Conservation (phyloP, 306 rosid genomes). For the Citrullus mucosospermus region DNA sequence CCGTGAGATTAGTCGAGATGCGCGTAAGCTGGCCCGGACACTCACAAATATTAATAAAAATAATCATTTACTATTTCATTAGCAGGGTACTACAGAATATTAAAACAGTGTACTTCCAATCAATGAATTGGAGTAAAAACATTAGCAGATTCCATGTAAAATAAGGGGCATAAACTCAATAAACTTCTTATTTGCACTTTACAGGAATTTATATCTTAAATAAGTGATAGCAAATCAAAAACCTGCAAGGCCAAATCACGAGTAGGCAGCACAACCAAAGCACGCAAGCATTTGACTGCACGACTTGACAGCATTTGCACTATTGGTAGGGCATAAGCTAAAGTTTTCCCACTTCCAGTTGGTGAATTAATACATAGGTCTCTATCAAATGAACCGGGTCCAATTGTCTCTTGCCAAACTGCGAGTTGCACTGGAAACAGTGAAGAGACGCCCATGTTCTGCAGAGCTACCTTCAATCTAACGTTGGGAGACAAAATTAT, state of each 20-base stretch:
- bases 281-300: slow-evolving; percentile 46
- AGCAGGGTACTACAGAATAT: background rate
- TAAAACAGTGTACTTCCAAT: background rate
- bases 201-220: background rate
- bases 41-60: no score
- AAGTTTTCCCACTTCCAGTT: slow-evolving; percentile 88
- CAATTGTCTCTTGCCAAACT: slow-evolving; percentile 79
- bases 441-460: slow-evolving; percentile 39
- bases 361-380: slow-evolving; percentile 86
- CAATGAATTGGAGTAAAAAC: background rate
- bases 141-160: background rate
- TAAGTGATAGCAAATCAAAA: background rate
- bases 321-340: slow-evolving; percentile 85
- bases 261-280: slow-evolving; percentile 77
- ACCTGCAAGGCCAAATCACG: slow-evolving; percentile 94
- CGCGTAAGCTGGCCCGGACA: no score
- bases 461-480: slow-evolving; percentile 54
- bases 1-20: no score
- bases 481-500: background rate
- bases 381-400: slow-evolving; percentile 75
- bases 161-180: background rate
- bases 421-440: slow-evolving; percentile 78
- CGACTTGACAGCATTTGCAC: slow-evolving; percentile 55
- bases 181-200: no score
- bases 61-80: background rate